Evolutionary conservation across 2,329 filamentous ascomycete genomes (phyloP).

Genomic region (Cercospora berteroae): DNA sequence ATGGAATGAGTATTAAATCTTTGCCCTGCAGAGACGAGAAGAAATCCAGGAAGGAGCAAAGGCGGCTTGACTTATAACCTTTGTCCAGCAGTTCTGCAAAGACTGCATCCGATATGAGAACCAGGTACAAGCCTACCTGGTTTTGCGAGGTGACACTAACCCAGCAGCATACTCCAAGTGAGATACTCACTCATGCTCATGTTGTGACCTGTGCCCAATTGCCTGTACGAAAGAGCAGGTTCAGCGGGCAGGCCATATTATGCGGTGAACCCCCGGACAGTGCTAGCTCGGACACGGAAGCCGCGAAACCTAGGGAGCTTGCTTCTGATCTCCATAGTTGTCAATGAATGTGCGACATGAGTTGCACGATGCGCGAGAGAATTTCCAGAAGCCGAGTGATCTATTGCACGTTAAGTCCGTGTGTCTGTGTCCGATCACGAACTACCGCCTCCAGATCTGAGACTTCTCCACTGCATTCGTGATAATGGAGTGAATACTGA

Average conservation of each 20-base stretch:
- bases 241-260: conserved; percentile 9
- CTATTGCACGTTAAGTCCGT: neutral
- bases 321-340: neutral
- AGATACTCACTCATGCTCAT: conserved; percentile 13
- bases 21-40: neutral
- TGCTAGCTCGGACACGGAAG: neutral
- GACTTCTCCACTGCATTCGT: neutral
- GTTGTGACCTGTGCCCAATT: conserved; percentile 20
- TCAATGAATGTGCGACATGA: neutral
- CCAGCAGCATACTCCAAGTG: conserved; percentile 12
- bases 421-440: neutral
- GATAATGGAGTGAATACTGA: neutral
- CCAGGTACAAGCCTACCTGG: conserved; percentile 12
- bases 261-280: conserved; percentile 12
- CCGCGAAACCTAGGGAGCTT: neutral
- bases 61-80: conserved; percentile 5
- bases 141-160: conserved; percentile 5
- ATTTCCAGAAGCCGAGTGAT: neutral
- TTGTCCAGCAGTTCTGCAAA: conserved; percentile 1
- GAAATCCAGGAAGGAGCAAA: neutral
- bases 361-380: neutral
- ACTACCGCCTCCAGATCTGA: neutral
- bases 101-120: neutral
- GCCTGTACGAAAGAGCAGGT: conserved; percentile 11
- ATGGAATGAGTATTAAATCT: neutral